Base-by-base conservation (phyloP, 768 basidiomycete genomes). In the Ramaria sp. region DNA sequence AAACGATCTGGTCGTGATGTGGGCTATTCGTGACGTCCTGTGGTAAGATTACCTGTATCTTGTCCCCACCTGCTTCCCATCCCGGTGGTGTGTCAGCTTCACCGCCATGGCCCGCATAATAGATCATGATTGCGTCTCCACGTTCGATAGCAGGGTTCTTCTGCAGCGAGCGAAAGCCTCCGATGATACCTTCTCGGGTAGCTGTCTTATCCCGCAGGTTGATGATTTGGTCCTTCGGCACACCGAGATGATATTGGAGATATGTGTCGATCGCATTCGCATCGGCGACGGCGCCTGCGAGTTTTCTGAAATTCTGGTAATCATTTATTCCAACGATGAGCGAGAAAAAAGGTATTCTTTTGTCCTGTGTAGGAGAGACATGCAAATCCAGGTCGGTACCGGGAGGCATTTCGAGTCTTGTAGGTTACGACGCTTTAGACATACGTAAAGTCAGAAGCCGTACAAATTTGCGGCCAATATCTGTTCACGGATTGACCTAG, bases 61-160 rank as follows among this genome's bases (percentile, higher is more conserved):
- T 63, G 15, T 58, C 63, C 2, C 58, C 60, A 65, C 61, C 68
- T 39, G 67, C 65, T 5, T 47, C 57, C 73, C 69, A 69, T 0
- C 57, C 61, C 1, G 19, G 1, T 0, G 76, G 76, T 46, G 67
- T 69, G 1, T 62, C 43, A 15, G 64, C 61, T 33, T 71, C 63
- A 6, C 70, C 65, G n/a, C 76, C 77, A 52, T 78, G 77, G 13
- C 75, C 77, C 19, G 76, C 70, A 48, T 68, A 78, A 59, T 71
- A 78, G 34, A 77, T 71, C 42, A 76, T 51, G 34, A 77, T 72
- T 7, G 71, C 66, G 48, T 69, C 67, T 9, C 51, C 17, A 24
- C 55, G 59, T 22, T 42, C 12, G 10, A 17, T 34, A 9, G 42
- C 7, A 13, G 67, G 63, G 22, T 67, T 51, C 0, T 58, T 49